Conservation (phyloP, 371 early-diverging fungal species). For the Mortierella sp. region DNA sequence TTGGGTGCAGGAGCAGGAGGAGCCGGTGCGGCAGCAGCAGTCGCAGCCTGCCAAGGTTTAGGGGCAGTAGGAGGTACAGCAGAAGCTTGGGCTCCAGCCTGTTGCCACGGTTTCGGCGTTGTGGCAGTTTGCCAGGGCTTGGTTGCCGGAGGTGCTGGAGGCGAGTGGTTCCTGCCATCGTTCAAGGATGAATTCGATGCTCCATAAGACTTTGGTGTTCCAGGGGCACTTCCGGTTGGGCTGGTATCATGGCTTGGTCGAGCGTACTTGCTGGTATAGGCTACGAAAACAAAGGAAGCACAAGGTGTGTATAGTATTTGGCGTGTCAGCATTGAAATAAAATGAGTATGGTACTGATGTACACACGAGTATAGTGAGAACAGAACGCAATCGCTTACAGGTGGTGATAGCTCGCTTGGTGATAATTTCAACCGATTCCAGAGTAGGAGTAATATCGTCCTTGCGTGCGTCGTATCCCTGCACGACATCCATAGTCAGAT, state of each 20-base stretch:
- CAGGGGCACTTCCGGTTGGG: slow-evolving; percentile 22
- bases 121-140: slow-evolving; percentile 36
- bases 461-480: slow-evolving; percentile 44
- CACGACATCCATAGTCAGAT: slow-evolving; percentile 53
- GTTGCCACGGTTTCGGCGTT: slow-evolving; percentile 35
- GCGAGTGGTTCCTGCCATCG: slow-evolving; percentile 10
- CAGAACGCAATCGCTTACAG: too few species aligned
- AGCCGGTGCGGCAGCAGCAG: slow-evolving; percentile 13
- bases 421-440: slow-evolving; percentile 51
- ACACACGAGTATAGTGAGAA: too few species aligned
- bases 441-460: slow-evolving; percentile 36
- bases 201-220: slow-evolving; percentile 24
- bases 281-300: too few species aligned
- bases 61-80: slow-evolving; percentile 1
- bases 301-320: background rate
- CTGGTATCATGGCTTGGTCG: slow-evolving; percentile 22
- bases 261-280: slow-evolving; percentile 43
- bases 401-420: slow-evolving; percentile 27
- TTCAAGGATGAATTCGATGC: slow-evolving; percentile 12
- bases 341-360: background rate
- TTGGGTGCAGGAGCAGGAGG: slow-evolving; percentile 12
- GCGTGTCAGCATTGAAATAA: background rate
- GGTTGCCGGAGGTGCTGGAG: slow-evolving; percentile 27
- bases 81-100: slow-evolving; percentile 4
- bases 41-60: slow-evolving; percentile 26